Base-by-base conservation (phyloP, 192 early-diverging fungal species). In the Entomortierella lignicola region DNA sequence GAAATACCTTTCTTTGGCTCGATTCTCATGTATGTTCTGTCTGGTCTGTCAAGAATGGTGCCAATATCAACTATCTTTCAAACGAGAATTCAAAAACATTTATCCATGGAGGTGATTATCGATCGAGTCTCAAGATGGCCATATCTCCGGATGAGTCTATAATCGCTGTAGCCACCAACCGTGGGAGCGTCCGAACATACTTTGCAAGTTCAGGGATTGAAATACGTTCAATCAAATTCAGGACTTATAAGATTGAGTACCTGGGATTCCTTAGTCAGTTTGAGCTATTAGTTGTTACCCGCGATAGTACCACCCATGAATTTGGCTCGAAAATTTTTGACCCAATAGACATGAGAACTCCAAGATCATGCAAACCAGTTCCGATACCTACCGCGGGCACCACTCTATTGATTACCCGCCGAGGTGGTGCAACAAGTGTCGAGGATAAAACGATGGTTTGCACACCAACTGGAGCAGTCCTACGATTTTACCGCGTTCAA, bases 101-200 rank as follows among this genome's bases (percentile, higher is more conserved):
- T n/a, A n/a, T n/a, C n/a, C n/a, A n/a, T n/a, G n/a, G n/a, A n/a
- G n/a, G 51, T 21, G 63, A 51, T 11, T 69, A 59, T 52, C 66
- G 74, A 4, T 12, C 15, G 3, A 42, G 57, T 55, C 67, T 53
- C 66, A 77, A 69, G 55, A 69, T 77, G 58, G 66, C 74, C 0
- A 77, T 77, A 23, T 77, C 74, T 0, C 74, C 66, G 4, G 53
- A 77, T 31, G 66, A 77, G 61, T 77, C 74, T 8, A 77, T 77
- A 51, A 61, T 77, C n/a, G 74, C 74, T 31, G 15, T 69, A 55
- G 66, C 66, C 7, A 64, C 66, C 44, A 54, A 57, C 0, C 66
- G 69, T 37, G 74, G 74, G 11, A 77, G 60, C 30, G 51, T 77
- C 31, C 67, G 66, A 8, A 77, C 74, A 0, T 77, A 59, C 44